A percentile compares a stretch with the other conserved stretches of the same genome.
These are phyloP conservation scores for Chloranthus sessilifolius DNA, from an alignment of 164 flowering plant genomes.

Conservation along the genomic window DNA sequence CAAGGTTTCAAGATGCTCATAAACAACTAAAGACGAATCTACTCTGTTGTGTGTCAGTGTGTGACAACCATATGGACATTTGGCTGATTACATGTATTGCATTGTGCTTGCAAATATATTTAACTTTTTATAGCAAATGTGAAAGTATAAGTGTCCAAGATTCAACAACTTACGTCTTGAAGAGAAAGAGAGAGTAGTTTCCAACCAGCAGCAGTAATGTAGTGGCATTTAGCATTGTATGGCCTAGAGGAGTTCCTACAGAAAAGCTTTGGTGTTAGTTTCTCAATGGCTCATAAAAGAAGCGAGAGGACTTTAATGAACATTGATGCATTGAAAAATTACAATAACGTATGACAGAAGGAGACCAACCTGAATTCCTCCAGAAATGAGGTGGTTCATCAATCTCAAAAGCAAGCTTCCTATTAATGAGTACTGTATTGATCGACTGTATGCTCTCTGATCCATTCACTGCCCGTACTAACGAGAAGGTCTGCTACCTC, in stretches of 20 bases:
- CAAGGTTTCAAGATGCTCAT: too few relatives aligned
- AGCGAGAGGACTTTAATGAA: too few relatives aligned
- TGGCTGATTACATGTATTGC: too few relatives aligned
- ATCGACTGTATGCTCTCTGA: constrained; percentile 65
- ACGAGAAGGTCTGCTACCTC: constrained; percentile 85
- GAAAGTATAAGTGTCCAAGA: too few relatives aligned
- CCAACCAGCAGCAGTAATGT: constrained; percentile 86
- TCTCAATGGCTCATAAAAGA: too few relatives aligned
- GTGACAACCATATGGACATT: too few relatives aligned
- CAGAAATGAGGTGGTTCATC: constrained; percentile 99
- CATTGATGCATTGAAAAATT: too few relatives aligned
- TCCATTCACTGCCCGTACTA: constrained; percentile 89
- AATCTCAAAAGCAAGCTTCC: constrained; percentile 85
- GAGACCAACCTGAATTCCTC: constrained; percentile 61
- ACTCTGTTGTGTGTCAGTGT: too few relatives aligned
- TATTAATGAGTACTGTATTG: constrained; percentile 77
- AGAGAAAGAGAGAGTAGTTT: constrained; percentile 60
- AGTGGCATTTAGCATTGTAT: constrained; percentile 85
- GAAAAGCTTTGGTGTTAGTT: constrained; percentile 3
- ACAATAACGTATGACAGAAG: background rate
- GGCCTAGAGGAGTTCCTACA: constrained; percentile 87
- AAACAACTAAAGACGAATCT: too few relatives aligned
- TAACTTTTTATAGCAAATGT: too few relatives aligned
- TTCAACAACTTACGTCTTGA: constrained; percentile 61
- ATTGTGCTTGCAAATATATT: too few relatives aligned